Conservation (phyloP, 1,284 basidiomycete species). For the Moesziomyces sp. region DNA sequence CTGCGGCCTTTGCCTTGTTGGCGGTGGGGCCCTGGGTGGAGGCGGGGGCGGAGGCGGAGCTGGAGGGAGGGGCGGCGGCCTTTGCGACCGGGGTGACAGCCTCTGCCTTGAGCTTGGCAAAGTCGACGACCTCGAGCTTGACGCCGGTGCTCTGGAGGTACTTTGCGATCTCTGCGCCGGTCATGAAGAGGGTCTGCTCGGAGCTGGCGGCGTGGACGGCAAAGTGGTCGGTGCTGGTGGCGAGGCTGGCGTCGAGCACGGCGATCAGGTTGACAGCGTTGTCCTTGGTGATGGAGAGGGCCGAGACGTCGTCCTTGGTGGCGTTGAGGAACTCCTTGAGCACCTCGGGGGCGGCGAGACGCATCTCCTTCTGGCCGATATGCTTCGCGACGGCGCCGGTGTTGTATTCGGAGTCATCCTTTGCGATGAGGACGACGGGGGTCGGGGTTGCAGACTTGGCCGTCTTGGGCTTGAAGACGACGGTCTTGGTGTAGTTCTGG, state of each 20-base stretch:
- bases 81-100: conserved; percentile 45
- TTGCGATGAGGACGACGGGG: conserved; percentile 86
- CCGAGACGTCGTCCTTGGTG: conserved; percentile 79
- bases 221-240: conserved; percentile 49
- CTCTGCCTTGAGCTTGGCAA: conserved; percentile 53
- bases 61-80: conserved; percentile 28
- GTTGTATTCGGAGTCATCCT: conserved; percentile 81
- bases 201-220: conserved; percentile 61
- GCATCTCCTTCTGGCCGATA: conserved; percentile 87
- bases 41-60: conserved; percentile 37
- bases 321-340: conserved; percentile 84
- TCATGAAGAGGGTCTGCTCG: conserved; percentile 62
- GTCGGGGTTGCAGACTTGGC: conserved; percentile 85
- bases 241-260: conserved; percentile 56
- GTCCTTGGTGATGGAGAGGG: conserved; percentile 55
- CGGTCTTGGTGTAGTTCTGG: conserved; percentile 73
- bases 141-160: conserved; percentile 61
- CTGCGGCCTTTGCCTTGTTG: conserved; percentile 43
- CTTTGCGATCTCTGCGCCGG: conserved; percentile 55
- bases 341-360: conserved; percentile 87
- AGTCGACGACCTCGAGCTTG: conserved; percentile 58
- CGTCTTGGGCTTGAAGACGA: conserved; percentile 90
- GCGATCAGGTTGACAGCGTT: conserved; percentile 58
- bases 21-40: conserved; percentile 45
- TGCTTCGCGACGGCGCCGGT: conserved; percentile 79